Evolutionary conservation across 345 rosid species (phyloP), one percentile per base, ranked within the genome.

Genomic region (Gossypium rotundifolium): DNA sequence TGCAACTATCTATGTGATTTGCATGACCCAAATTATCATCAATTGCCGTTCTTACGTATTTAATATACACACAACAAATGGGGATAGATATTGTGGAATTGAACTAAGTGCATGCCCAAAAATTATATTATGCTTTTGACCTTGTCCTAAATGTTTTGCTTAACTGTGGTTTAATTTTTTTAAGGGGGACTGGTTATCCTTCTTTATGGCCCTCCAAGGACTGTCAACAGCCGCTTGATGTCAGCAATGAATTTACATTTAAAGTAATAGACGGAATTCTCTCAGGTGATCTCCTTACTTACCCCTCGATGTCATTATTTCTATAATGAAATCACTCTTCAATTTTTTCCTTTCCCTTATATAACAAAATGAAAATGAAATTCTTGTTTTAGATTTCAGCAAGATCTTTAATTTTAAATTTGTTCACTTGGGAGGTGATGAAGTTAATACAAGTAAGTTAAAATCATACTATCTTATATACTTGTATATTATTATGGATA

Each of bases 391-490:
- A 74, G 70, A 74, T 65, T 87, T 91, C 81, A 91, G 93, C 79
- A 91, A 88, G 88, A 79, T 91, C 83, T 90, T 90, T 65, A 85
- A 87, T 76, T 91, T 81, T 82, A 88, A 81, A 80, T 88, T 88
- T 57, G 81, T 88, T 51, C 96, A 91, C 74, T 81, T 91, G 89
- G 96, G 96, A 69, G 96, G 96, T n/a, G 96, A 91, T 66, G 96
- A 91, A 84, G 96, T 91, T 45, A 49, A 88, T 62, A 84, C 93
- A 79, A 81, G 96, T 91, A 84, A 84, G 81, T 72, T 74, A 5
- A 52, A 57, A 66, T 53, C 33, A 70, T 25, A 57, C 44, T 68
- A 49, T 14, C 42, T 48, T 14, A 27, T 27, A 10, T 27, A 12
- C 22, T 48, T 25, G 9, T 44, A 68, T 49, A 46, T 14, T 22